Evolutionary conservation across 2,329 filamentous ascomycete species (phyloP), one percentile per base, ranked within the genome.

Genomic region (Penicillium sp.): DNA sequence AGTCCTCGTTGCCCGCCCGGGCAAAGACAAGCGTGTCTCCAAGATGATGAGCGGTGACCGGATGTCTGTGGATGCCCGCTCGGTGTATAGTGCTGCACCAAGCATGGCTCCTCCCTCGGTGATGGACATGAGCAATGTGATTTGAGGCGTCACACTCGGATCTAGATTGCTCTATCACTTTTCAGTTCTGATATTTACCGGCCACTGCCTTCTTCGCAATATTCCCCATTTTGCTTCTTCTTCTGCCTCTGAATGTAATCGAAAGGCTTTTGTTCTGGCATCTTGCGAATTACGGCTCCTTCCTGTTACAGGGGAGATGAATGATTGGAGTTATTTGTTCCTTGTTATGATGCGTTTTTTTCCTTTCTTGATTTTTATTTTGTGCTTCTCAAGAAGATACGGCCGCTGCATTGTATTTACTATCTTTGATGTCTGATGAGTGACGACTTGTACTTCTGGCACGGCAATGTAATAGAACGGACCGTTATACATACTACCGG

Each of bases 1-100:
- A 76, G 95, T 99, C 37, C 85, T 98, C 60, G 86, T 97, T 44
- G 89, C 89, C 31, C 75, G 77, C 44, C 74, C 67, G 73, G 78
- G 69, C 74, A 83, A 79, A 65, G 78, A 76, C 37, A 77, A 74
- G 60, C 71, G 73, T 60, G 69, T 75, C 53, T 72, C 72, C 41
- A 70, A 73, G 54, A 74, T 75, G 63, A 58, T 72, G 60, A 78
- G 75, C 60, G 76, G 73, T 56, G 78, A 77, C 59, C 75, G 71
- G 62, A 78, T 79, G 72, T 77, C 77, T n/a, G 59, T 78, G 52
- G 75, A 79, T 54, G 67, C 69, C 58, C 71, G 67, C 43, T 78
- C 76, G 6, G 71, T 76, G 22, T 73, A 78, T 58, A 80, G 77
- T 60, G 70, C 77, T 58, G 75, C 73, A 40, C 76, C 76, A 40